Evolutionary conservation across 2,329 filamentous ascomycete genomes (phyloP).

Genomic region (Monosporascus sp.): DNA sequence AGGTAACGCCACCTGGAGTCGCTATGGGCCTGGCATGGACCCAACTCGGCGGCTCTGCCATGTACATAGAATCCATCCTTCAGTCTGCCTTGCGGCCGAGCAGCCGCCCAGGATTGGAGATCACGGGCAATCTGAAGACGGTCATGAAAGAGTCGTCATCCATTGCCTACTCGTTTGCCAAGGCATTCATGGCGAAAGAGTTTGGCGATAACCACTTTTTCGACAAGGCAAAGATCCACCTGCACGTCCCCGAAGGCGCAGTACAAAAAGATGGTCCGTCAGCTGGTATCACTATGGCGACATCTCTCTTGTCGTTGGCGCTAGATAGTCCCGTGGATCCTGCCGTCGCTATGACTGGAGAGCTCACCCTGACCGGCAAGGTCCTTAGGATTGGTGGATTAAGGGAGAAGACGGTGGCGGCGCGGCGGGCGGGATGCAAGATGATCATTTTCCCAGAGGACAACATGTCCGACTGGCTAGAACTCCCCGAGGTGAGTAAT

Average conservation of each 20-base stretch:
- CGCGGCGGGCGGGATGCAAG: slow-evolving; percentile 83
- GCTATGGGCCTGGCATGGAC: slow-evolving; percentile 99
- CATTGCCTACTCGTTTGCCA: slow-evolving; percentile 95
- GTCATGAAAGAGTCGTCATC: slow-evolving; percentile 98
- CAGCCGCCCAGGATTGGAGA: slow-evolving; percentile 76
- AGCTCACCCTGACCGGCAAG: slow-evolving; percentile 94
- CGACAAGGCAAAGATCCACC: slow-evolving; percentile 87
- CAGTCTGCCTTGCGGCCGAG: slow-evolving; percentile 71
- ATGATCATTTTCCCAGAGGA: slow-evolving; percentile 93
- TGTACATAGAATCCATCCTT: slow-evolving; percentile 96
- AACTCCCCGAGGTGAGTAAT: slow-evolving; percentile 81
- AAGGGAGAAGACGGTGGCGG: slow-evolving; percentile 95
- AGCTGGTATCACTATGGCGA: slow-evolving; percentile 98
- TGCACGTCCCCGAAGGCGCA: slow-evolving; percentile 94
- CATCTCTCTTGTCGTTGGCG: slow-evolving; percentile 78
- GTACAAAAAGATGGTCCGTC: slow-evolving; percentile 92
- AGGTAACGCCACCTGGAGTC: slow-evolving; percentile 86
- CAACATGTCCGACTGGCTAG: slow-evolving; percentile 95
- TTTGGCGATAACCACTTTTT: slow-evolving; percentile 95
- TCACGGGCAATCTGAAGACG: slow-evolving; percentile 88
- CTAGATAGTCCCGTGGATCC: slow-evolving; percentile 74
- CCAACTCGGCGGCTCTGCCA: slow-evolving; percentile 88
- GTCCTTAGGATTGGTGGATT: slow-evolving; percentile 91
- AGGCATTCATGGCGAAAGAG: slow-evolving; percentile 75
- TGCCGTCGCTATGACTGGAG: slow-evolving; percentile 94